Evolutionary conservation across 345 rosid species (phyloP), one percentile per base, ranked within the genome.

Genomic region (Lepidium aucheri): DNA sequence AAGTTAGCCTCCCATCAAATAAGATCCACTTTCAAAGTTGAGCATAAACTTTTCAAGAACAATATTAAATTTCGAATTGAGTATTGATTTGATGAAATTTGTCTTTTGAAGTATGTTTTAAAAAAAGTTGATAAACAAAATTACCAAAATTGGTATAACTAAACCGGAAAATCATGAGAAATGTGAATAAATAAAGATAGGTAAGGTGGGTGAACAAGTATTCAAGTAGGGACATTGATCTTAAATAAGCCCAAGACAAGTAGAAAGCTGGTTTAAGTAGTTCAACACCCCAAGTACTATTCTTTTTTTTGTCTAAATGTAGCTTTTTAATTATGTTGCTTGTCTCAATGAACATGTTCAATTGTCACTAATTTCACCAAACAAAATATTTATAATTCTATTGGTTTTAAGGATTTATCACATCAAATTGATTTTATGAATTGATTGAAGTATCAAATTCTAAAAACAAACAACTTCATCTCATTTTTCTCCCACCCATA

Each of bases 131-230:
- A 49, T 15, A 47, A 14, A 8, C 11, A 32, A 59, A 50, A 36
- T 26, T 8, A 46, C 8, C 50, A 3, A 47, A 17, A 38, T 4
- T 40, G 1, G 51, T 14, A 52, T 45, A 51, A 52, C 36, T 53
- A 34, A 28, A 61, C 35, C 26, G 12, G 59, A 50, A 58, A 60
- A 60, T 10, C 24, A 36, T 13, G 30, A 63, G 36, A 51, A 50
- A 51, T 60, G 53, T 24, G 24, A 36, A 10, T 61, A 43, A 44
- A 53, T 53, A 12, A 32, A 43, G 7, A 57, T 58, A 35, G 67
- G 46, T 41, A 57, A 41, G 60, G 76, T 64, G 20, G 75, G 68
- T 63, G 65, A 71, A 55, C 75, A 11, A 20, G 66, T 17, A 39
- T 26, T 63, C 52, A 71, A 58, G 51, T 71, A 51, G 63, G 56